Base-by-base conservation (phyloP, 108 stramenopile species). In the Cyclostephanos invisitatus region DNA sequence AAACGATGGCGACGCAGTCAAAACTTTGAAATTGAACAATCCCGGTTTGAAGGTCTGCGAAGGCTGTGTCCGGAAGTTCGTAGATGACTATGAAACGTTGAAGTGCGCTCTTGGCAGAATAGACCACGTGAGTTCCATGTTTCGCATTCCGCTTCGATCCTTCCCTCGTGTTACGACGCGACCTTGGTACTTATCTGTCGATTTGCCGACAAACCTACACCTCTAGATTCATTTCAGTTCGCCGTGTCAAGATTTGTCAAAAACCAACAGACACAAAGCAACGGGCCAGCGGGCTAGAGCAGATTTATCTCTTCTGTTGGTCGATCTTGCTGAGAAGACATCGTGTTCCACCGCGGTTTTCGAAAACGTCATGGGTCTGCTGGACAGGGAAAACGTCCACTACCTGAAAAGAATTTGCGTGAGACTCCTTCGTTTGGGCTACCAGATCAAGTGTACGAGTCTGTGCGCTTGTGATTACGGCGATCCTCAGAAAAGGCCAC, bases 161-260 rank as follows among this genome's bases (percentile, higher is more conserved):
- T 53, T 20, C 22, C 51, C 0, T 24, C 7, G 24, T 53, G 51
- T 53, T 7, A 11, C 14, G n/a, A 50, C 49, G 10, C 17, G 49
- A 50, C 49, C 3, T 4, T 36, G 36, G 7, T 36, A 50, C 49
- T 5, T n/a, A 50, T n/a, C 49, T 50, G 49, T 3, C 10, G 5
- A 20, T 24, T 53, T 14, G 51, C 14, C 24, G 5, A 24, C 51
- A 53, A 18, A 53, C 51, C 6, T 40, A 3, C 40, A 40, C 9
- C 9, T 24, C 8, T 1, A 57, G 56, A 40, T 74, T 67, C 65
- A 74, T 48, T 74, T 79, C 29, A 75, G 64, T 25, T 44, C 70
- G 14, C 83, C 83, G 18, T 84, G 83, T 59, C 74, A 80, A 63
- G 78, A 79, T n/a, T 80, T 84, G 56, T 84, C 83, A 3, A 44